Base-by-base conservation (phyloP, 805 yeast genomes). In the Cyberlindnera euphorbiae region DNA sequence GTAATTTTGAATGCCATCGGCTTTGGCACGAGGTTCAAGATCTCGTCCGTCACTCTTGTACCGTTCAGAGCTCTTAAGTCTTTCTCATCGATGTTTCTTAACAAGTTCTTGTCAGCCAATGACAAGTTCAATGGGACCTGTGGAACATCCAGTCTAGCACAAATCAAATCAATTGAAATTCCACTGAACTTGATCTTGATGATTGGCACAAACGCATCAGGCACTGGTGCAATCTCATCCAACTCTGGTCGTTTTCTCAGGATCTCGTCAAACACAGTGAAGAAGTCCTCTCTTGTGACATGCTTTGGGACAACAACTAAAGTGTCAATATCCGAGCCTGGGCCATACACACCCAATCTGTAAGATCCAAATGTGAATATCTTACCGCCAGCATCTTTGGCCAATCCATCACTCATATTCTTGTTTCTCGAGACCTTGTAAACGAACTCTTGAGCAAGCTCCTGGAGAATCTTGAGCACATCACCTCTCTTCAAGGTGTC, bases 361-460 rank as follows among this genome's bases (percentile, higher is more conserved):
- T 89, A 93, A 1, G 97, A 88, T 1, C 98, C 98, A 64, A 75
- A 93, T 0, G 97, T 88, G 58, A 89, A 93, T n/a, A 93, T 77
- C 58, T 93, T 93, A 25, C 98, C 98, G 26, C 98, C 98, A 0
- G 97, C 95, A 60, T 93, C 98, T 38, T 67, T 73, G 0, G 97
- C 95, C 97, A 93, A 88, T 2, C 97, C 96, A 42, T 93, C 97
- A 24, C 88, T 78, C 96, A 93, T 88, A 55, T 90, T 89, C 54
- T 83, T 88, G 43, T 71, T 75, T 45, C 75, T 71, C 4, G 94
- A 82, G 8, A 88, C 97, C 11, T 63, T 73, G 52, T 76, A 83
- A 2, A 93, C 98, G 62, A 90, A 90, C 45, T 82, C 85, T 50
- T 81, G 75, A 0, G 84, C 75, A 50, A 93, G 53, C 44, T 75